Base-by-base conservation (phyloP, 75 land plant genomes). In the Isoetes taiwanensis region DNA sequence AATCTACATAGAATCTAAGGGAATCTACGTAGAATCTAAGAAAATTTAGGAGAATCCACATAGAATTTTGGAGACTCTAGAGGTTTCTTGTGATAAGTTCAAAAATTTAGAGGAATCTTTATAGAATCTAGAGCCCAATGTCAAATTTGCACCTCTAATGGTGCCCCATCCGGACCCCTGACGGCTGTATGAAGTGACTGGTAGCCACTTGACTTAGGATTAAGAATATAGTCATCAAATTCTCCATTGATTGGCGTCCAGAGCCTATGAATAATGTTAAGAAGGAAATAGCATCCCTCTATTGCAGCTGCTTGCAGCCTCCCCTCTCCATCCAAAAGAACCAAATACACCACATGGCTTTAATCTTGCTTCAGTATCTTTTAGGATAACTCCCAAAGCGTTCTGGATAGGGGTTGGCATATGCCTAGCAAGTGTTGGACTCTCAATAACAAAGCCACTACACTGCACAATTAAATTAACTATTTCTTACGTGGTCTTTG, bases 171-270 rank as follows among this genome's bases (percentile, higher is more conserved):
- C 42, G 97, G 97, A 61, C 97, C 94, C 52, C 64, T 69, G 3
- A 91, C 97, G 43, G 97, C 97, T 48, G 97, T 91, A 59, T 91
- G 97, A 28, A 91, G 79, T 41, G 94, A 86, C 97, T 91, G 97
- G 62, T 91, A 91, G 43, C 89, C 82, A 70, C 97, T 91, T 57
- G 88, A 88, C 64, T 91, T 91, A 10, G 97, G 97, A 70, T 91
- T 91, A 42, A 91, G 73, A 67, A 91, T 83, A 56, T 91, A 91
- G 70, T 91, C 97, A 76, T 91, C 97, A 69, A 91, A 78, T 61
- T 91, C 94, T 34, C 97, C 97, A 74, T 78, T 85, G 56, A 91
- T 79, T 28, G 97, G 94, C 24, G 71, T 72, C 97, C 97, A 91
- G 19, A 91, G 80, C 66, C 97, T 80, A 68, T 91, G 97, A 19